Percentiles rank a stretch among this genome's conserved stretches.
phyloP scores from a whole-genome alignment of 2,329 filamentous ascomycete genomes.

The Didymella lethalis region DNA sequence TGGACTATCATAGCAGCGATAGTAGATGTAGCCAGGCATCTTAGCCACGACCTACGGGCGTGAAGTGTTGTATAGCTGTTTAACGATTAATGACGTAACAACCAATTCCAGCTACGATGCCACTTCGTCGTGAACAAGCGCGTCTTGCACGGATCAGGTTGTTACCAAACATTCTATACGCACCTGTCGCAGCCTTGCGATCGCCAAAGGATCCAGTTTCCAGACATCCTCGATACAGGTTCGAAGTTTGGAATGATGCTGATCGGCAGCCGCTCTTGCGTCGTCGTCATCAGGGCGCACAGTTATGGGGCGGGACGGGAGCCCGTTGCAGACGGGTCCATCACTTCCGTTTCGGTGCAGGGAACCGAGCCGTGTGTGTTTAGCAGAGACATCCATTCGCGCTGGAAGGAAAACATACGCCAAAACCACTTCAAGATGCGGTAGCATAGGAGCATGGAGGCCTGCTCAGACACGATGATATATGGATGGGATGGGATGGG shows the following conservation, averaged over 20 bases:
- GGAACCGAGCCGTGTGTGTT: constrained; percentile 3
- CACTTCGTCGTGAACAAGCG: not conserved
- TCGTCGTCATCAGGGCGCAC: constrained; percentile 12
- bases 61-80: constrained; percentile 12
- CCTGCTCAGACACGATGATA: too few relatives aligned
- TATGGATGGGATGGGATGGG: too few relatives aligned
- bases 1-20: not conserved
- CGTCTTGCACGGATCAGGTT: not conserved
- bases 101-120: too few relatives aligned
- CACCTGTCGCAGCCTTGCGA: not conserved
- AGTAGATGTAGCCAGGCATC: constrained; percentile 2
- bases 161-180: not conserved
- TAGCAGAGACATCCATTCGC: too few relatives aligned
- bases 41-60: constrained; percentile 5
- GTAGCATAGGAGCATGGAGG: too few relatives aligned
- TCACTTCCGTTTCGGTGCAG: constrained; percentile 7
- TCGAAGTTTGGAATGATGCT: not conserved
- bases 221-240: not conserved
- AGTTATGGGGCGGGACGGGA: constrained; percentile 4
- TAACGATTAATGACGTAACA: constrained; percentile 11
- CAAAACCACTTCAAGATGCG: too few relatives aligned
- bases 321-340: constrained; percentile 3
- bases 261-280: constrained; percentile 9
- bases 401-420: too few relatives aligned
- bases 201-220: not conserved